Evolutionary conservation across 371 early-diverging fungal genomes (phyloP).

Genomic region (Lichtheimia hyalospora): DNA sequence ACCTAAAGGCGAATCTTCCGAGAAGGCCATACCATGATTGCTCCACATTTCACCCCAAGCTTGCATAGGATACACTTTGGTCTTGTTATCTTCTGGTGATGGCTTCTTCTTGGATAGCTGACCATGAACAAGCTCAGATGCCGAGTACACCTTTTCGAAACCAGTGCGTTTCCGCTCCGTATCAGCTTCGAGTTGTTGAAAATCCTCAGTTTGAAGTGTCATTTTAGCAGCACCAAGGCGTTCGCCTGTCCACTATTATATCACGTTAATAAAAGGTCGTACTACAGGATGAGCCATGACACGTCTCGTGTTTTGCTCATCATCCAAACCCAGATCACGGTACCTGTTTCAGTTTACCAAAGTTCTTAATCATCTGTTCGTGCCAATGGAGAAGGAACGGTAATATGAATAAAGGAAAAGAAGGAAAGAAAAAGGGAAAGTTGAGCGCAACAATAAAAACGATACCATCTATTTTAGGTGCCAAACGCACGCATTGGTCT

Average conservation of each 20-base stretch:
- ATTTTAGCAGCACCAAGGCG: conserved; percentile 47
- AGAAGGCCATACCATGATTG: conserved; percentile 55
- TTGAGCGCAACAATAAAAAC: no score
- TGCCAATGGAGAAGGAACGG: conserved; percentile 7
- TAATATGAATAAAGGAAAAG: conserved; percentile 12
- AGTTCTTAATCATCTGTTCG: conserved; percentile 59
- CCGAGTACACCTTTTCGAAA: conserved; percentile 36
- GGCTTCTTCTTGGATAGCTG: conserved; percentile 53
- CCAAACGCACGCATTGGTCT: neutral
- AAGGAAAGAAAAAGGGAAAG: conserved; percentile 6
- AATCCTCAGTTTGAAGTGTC: conserved; percentile 48
- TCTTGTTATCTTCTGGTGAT: conserved; percentile 60
- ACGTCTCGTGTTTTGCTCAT: neutral
- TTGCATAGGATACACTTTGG: conserved; percentile 60
- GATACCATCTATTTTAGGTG: no score
- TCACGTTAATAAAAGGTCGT: neutral
- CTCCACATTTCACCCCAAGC: conserved; percentile 62
- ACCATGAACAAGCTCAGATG: conserved; percentile 21
- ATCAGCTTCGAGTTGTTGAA: conserved; percentile 36
- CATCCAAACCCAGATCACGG: neutral
- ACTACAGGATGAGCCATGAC: neutral
- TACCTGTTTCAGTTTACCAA: conserved; percentile 73
- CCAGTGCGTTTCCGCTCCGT: conserved; percentile 32
- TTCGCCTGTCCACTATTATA: conserved; percentile 50
- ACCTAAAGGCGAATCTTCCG: conserved; percentile 64